A percentile compares a stretch with the other conserved stretches of the same genome.
Evolutionary conservation across 2,329 filamentous ascomycete species (phyloP).

Genomic region (Ampelomyces quisqualis): DNA sequence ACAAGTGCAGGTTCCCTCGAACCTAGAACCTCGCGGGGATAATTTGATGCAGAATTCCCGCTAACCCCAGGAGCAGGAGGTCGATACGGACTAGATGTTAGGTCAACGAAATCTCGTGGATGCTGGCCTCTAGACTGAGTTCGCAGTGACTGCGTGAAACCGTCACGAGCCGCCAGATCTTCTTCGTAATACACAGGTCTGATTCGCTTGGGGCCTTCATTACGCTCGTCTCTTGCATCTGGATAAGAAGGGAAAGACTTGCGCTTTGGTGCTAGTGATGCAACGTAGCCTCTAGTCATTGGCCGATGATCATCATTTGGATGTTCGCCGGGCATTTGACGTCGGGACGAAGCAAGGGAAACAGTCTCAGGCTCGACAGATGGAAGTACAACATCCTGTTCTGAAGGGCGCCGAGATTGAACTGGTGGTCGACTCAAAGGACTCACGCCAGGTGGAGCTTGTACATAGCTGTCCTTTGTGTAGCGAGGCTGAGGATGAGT

Average conservation of each 20-base stretch:
- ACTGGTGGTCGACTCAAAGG: slow-evolving; percentile 16
- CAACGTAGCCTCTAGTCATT: slow-evolving; percentile 8
- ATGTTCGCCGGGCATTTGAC: slow-evolving; percentile 5
- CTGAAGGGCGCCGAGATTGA: slow-evolving; percentile 25
- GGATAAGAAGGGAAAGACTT: slow-evolving; percentile 14
- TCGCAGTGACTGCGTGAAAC: slow-evolving; percentile 10
- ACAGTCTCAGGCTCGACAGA: slow-evolving; percentile 37
- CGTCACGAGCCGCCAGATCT: slow-evolving; percentile 5
- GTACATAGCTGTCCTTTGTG: slow-evolving; percentile 15
- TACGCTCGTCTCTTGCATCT: slow-evolving; percentile 9
- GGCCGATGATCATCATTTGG: slow-evolving; percentile 8
- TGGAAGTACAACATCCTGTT: slow-evolving; percentile 37
- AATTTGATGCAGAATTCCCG: slow-evolving; percentile 8
- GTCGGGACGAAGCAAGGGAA: slow-evolving; percentile 21
- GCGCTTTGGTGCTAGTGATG: slow-evolving; percentile 20
- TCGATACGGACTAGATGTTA: slow-evolving; percentile 29
- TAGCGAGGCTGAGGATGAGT: slow-evolving; percentile 11
- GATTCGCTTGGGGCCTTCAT: slow-evolving; percentile 12
- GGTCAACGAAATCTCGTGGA: slow-evolving; percentile 22
- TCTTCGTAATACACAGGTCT: slow-evolving; percentile 17
- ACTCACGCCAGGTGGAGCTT: slow-evolving; percentile 13
- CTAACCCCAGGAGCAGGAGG: slow-evolving; percentile 7
- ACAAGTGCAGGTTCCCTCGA: slow-evolving; percentile 15
- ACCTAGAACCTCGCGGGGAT: slow-evolving; percentile 7
- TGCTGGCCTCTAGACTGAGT: slow-evolving; percentile 10